Percentiles rank a stretch among this genome's conserved stretches.
These are phyloP conservation scores for Solanum medicagineum DNA, from an alignment of 257 asterid genomes.

Conservation along the genomic window DNA sequence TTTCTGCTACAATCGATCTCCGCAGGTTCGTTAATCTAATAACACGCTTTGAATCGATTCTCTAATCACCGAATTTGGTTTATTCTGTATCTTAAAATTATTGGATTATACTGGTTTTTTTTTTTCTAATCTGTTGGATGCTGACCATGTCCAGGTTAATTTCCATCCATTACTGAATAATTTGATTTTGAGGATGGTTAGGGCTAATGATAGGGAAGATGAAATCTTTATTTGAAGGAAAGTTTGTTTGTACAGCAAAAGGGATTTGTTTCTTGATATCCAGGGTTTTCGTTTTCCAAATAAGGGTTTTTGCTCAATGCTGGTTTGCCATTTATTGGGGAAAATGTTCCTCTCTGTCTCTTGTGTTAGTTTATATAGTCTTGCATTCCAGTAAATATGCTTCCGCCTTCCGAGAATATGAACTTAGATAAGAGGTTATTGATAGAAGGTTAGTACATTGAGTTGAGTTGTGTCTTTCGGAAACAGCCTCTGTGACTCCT, in stretches of 20 bases:
- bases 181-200: neutral
- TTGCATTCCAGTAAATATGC: neutral
- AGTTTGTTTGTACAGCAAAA: neutral
- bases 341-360: neutral
- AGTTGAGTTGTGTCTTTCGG: neutral
- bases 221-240: neutral
- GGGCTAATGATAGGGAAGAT: neutral
- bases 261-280: neutral
- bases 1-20: conserved; percentile 22
- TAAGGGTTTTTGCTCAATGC: neutral
- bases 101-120: conserved; percentile 20
- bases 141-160: conserved; percentile 41
- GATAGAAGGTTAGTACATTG: too few relatives aligned
- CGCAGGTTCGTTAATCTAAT: conserved; percentile 30
- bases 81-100: conserved; percentile 1
- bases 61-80: neutral
- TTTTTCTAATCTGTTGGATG: conserved; percentile 4
- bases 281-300: neutral
- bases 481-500: neutral
- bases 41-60: neutral
- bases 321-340: neutral
- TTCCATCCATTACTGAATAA: conserved; percentile 3
- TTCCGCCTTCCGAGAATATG: too few relatives aligned
- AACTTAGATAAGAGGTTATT: too few relatives aligned
- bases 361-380: conserved; percentile 1